Base-by-base conservation (phyloP, 169 alveolate genomes). In the Eimeria praecox region DNA sequence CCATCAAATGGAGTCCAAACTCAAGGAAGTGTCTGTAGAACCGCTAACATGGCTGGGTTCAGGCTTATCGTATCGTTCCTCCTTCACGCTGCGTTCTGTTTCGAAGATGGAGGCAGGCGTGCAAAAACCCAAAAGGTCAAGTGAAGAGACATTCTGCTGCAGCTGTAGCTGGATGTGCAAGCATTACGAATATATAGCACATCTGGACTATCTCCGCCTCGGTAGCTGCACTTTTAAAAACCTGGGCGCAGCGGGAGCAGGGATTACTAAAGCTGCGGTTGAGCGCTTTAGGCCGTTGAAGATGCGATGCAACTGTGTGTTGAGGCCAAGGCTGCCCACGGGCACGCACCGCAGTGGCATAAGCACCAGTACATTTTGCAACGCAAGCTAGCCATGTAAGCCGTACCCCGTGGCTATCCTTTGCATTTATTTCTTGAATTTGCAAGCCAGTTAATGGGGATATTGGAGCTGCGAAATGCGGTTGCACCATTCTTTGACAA, bases 361-460 rank as follows among this genome's bases (percentile, higher is more conserved):
- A 59, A 59, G 82, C 52, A 75, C 83, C 94, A 59, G 33, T 27
- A 59, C 69, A 38, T 64, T 87, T 42, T 87, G 83, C 62, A 87
- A 46, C 94, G 94, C 94, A 87, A 87, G 94, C 83, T 87, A 44
- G 83, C 94, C 59, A 64, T 87, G 94, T 87, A 64, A 64, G 94
- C 46, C 38, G 38, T 24, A 6, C 10, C 49, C 33, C 52, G 20
- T 5, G 24, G 22, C 12, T 42, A 9, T 77, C 24, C 44, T 38
- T 35, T 10, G 46, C 46, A 69, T 16, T 10, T 10, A 35, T 14
- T 69, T n/a, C 24, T 69, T 27, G 46, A 2, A 46, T 42, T 8
- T 33, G 24, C 10, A 33, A 2, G 49, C 80, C 80, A 33, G 49
- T 35, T 35, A 35, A 9, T 49, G 35, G 35, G 5, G n/a, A 8